Evolutionary conservation across 164 flowering plant genomes (phyloP), one percentile per base, ranked within the genome.

Genomic region (Paratinospora sagittata): DNA sequence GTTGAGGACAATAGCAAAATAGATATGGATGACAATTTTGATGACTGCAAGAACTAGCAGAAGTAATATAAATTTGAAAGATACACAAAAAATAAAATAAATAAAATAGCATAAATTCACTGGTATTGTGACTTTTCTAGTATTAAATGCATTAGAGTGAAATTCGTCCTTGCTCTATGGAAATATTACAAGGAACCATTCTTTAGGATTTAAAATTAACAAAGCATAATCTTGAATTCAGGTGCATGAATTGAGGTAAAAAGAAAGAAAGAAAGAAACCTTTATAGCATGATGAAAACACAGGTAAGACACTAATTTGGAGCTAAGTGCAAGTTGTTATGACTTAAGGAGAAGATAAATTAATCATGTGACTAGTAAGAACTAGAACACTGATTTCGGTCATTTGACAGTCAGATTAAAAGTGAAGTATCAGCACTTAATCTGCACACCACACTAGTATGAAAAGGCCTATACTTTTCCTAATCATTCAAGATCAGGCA

Each of bases 1-100:
- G 68, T 86, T 80, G 81, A 88, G 83, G 85, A 79, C 17, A 67
- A 62, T 60, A 8, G 30, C 24, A 0, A 41, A 65, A 36, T 30
- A 23, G 27, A 8, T 33, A 33, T 65, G n/a, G n/a, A n/a, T 55
- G 8, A n/a, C 21, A 21, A 55, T 19, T 19, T 55, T 55, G 23
- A 3, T 55, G 26, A n/a, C 10, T 10, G 10, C 6, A 19, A 55
- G 61, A 55, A 55, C 61, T 19, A 55, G 26, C 61, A 55, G 61
- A 9, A 21, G 9, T 19, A 10, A 3, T 55, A 21, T 55, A 7
- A n/a, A 55, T 55, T 6, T 55, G 34, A 30, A 30, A 30, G 34
- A 30, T 4, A 55, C 24, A 55, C 21, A 3, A 55, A 55, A 21
- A 55, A 30, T n/a, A n/a, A n/a, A n/a, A n/a, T n/a, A 30, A 30